Evolutionary conservation across 768 basidiomycete genomes (phyloP), one percentile per base, ranked within the genome.

Genomic region (Russula griseocarnosa): DNA sequence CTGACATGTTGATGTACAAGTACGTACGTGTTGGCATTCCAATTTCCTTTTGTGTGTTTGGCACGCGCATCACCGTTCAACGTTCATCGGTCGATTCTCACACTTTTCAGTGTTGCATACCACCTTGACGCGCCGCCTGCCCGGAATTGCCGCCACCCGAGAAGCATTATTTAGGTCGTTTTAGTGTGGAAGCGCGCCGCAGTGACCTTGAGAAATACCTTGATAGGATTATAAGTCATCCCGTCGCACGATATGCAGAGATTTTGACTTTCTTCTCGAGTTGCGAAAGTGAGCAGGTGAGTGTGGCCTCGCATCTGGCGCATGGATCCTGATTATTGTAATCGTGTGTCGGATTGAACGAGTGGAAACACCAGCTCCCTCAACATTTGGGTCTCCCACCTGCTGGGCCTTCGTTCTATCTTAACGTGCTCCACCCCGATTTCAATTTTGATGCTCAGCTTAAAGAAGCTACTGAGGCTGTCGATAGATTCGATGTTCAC

Each of bases 61-160:
- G n/a, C n/a, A n/a, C n/a, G 11, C 78, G 83, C 36, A 82, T 93
- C 64, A 92, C 87, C 0, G 92, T 94, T 42, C 79, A 87, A 40
- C 81, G 92, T n/a, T n/a, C n/a, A n/a, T n/a, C n/a, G n/a, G n/a
- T 13, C 86, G 92, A 8, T 95, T 90, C 75, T 92, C 91, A 3
- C 88, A 94, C 62, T 95, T 95, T 69, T 84, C 87, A 30, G 79
- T 86, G 55, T 79, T 95, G 34, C 87, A 92, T 67, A 85, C 87
- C 2, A 83, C 86, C 10, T 75, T 95, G 54, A 78, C 81, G 24
- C 78, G 84, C 26, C 79, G 86, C 10, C 81, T 92, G 4, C 89
- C 90, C 7, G 88, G 88, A 0, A 83, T 94, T 34, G 85, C 85
- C 90, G 0, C 79, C 94, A 9, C 92, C 92, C 0, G 90, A 92